Evolutionary conservation across 345 rosid species (phyloP), one percentile per base, ranked within the genome.

Genomic region (Ceriops zippeliana): DNA sequence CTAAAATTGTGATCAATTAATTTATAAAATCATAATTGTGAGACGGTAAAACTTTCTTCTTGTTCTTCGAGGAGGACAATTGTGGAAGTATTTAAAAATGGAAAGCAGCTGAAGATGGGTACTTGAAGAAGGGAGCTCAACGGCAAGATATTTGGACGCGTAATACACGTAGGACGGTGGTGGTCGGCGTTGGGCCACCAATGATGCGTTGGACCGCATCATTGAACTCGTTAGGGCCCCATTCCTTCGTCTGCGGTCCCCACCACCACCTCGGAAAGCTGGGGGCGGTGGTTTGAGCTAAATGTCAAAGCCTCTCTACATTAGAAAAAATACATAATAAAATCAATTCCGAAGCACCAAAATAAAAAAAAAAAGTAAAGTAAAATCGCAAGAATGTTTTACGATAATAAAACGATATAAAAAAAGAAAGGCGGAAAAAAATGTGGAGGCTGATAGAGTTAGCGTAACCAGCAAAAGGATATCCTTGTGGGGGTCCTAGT

Each of bases 91-190:
- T 3, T 8, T 0, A 3, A 57, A 15, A 24, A 2, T 15, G 3
- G 4, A 51, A 42, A 53, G 13, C 3, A 51, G 17, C 49, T 9
- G 22, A 24, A 15, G 16, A 4, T 9, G 59, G 16, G 16, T 24
- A 22, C 15, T 27, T 7, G 59, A 54, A 8, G 59, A 24, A 54
- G 7, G 6, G 13, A 15, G 7, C 49, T n/a, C 5, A 57, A 76
- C 26, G 72, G 62, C 66, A 70, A 61, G 74, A 58, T 34, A 34
- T 5, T 61, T 59, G 71, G 77, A 70, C 26, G 27, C 28, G 10
- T 5, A 76, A 79, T 84, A 88, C 89, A 83, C 87, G 87, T 82
- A 85, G 91, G 90, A 86, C 85, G 92, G 92, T 85, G 84, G 86
- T 81, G 86, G 98, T 81, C 87, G 96, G 96, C 85, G 82, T 84